phyloP scores from a whole-genome alignment of 768 basidiomycete species.

The Guyanaporus albipodus region DNA sequence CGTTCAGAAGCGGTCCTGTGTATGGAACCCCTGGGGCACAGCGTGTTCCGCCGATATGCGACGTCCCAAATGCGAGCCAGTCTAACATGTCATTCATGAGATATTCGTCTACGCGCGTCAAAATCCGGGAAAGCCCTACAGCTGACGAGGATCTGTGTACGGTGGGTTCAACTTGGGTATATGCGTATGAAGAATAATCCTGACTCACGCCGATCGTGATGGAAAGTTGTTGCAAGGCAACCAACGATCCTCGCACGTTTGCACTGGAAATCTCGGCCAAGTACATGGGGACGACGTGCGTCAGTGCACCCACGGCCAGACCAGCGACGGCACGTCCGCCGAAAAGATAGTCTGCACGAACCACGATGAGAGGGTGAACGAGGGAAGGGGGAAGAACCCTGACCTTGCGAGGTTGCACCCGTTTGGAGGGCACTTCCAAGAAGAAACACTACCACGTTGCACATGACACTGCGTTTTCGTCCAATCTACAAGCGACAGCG shows the following conservation, averaged over 20 bases:
- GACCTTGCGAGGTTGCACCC: conserved; percentile 26
- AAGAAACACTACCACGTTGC: conserved; percentile 27
- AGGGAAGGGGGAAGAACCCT: background rate
- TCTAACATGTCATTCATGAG: conserved; percentile 13
- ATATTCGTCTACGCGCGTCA: background rate
- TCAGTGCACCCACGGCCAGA: conserved; percentile 18
- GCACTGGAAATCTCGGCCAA: conserved; percentile 39
- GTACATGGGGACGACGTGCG: conserved; percentile 31
- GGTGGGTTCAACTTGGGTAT: background rate
- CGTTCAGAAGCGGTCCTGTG: conserved; percentile 29
- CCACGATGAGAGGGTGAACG: background rate
- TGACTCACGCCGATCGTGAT: conserved; percentile 34
- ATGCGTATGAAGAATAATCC: background rate
- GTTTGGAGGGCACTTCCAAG: conserved; percentile 31
- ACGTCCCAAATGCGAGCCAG: conserved; percentile 33
- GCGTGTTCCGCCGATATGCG: conserved; percentile 32
- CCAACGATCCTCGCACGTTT: conserved; percentile 35
- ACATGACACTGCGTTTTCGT: conserved; percentile 27
- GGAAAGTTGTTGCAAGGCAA: conserved; percentile 34
- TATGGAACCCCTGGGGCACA: conserved; percentile 29
- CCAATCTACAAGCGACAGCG: conserved; percentile 18
- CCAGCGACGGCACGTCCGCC: conserved; percentile 26
- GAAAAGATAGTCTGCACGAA: conserved; percentile 24
- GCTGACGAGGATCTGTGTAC: conserved; percentile 28
- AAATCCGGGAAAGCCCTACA: conserved; percentile 16